Conservation (phyloP, 768 basidiomycete genomes). For the Naematelia encephala region DNA sequence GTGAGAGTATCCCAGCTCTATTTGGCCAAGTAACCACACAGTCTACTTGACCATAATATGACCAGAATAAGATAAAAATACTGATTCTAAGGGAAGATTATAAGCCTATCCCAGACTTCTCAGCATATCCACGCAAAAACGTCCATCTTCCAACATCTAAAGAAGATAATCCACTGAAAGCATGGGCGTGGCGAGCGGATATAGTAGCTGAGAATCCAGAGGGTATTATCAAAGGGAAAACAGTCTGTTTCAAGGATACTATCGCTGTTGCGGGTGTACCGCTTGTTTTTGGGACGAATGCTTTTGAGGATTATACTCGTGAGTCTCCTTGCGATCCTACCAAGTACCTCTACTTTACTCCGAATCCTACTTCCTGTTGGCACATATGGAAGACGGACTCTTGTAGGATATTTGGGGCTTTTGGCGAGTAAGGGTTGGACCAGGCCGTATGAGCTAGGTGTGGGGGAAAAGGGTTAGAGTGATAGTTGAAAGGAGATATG, state of each 20-base stretch:
- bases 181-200: conserved; percentile 32
- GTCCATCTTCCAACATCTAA: conserved; percentile 27
- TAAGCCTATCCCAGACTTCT: conserved; percentile 25
- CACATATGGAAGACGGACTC: neutral
- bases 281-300: conserved; percentile 54
- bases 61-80: neutral
- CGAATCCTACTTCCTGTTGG: neutral
- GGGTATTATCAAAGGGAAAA: conserved; percentile 50
- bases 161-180: conserved; percentile 27
- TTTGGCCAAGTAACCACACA: too few species aligned
- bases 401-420: neutral
- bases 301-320: conserved; percentile 50
- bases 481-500: too few species aligned
- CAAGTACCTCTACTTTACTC: neutral
- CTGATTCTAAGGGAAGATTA: conserved; percentile 24
- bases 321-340: too few species aligned
- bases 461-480: too few species aligned
- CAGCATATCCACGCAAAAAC: conserved; percentile 29
- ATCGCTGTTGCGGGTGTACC: conserved; percentile 54
- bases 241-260: conserved; percentile 55
- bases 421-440: too few species aligned
- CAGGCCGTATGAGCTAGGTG: too few species aligned
- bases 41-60: too few species aligned
- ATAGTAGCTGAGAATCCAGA: conserved; percentile 8
- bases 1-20: too few species aligned